A percentile compares a stretch with the other conserved stretches of the same genome.
Evolutionary conservation across 2,329 filamentous ascomycete genomes (phyloP).

Genomic region (Penicillium sp.): DNA sequence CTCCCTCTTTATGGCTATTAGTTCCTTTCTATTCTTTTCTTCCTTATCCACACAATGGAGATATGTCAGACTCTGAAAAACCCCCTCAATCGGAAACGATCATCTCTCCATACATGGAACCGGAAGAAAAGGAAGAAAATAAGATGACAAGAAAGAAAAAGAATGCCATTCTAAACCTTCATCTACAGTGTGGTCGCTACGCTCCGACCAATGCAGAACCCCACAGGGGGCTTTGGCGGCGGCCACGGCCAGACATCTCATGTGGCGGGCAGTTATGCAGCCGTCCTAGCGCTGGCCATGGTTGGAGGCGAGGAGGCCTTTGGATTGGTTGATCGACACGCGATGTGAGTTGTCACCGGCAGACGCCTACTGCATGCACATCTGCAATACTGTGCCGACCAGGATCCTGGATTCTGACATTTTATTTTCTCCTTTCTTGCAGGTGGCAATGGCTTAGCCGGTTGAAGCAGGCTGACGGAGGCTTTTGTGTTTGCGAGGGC

Average conservation of each 20-base stretch:
- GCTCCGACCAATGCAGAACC: conserved; percentile 76
- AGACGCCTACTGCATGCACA: not conserved
- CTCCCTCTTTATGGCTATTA: not conserved
- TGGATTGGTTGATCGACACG: conserved; percentile 70
- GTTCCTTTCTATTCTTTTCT: conserved; percentile 5
- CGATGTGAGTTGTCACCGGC: conserved; percentile 53
- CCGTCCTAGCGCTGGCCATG: conserved; percentile 71
- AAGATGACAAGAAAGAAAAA: too few relatives aligned
- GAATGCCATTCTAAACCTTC: not conserved
- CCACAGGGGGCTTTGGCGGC: conserved; percentile 80
- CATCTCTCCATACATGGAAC: not conserved
- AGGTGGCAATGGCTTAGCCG: conserved; percentile 81
- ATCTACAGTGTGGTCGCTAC: conserved; percentile 61
- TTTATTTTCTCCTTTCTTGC: not conserved
- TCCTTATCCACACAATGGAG: not conserved
- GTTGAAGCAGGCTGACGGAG: conserved; percentile 81
- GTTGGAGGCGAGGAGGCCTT: conserved; percentile 73
- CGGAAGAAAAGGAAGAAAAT: not conserved
- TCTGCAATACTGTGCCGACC: conserved; percentile 21
- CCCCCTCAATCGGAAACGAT: conserved; percentile 2
- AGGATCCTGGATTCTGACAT: not conserved
- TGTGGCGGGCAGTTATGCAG: conserved; percentile 82
- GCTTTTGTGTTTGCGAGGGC: conserved; percentile 80
- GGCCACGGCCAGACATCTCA: conserved; percentile 90
- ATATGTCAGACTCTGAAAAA: not conserved